Evolutionary conservation across 176 grass and related monocot genomes (phyloP).

Genomic region (Poa annua): DNA sequence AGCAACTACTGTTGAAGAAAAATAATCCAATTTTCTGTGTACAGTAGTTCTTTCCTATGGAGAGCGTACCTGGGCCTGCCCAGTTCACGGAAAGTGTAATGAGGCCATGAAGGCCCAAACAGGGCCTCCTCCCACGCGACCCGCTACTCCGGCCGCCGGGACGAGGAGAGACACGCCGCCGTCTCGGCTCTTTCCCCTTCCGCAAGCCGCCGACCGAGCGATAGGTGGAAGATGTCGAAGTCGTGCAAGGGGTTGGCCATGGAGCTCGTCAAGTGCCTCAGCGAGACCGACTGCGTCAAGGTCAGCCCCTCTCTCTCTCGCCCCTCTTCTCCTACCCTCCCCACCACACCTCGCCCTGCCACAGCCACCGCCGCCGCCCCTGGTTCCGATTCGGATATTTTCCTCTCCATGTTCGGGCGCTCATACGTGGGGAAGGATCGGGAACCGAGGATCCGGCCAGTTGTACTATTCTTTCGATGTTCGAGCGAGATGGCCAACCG

Average conservation of each 20-base stretch:
- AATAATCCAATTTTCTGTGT: too few relatives aligned
- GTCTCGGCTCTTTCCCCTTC: constrained; percentile 14
- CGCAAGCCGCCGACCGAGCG: neutral
- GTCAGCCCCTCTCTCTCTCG: constrained; percentile 21
- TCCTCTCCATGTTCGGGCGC: too few relatives aligned
- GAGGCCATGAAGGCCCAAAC: neutral
- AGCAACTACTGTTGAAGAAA: too few relatives aligned
- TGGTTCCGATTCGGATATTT: neutral
- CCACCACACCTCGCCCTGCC: too few relatives aligned
- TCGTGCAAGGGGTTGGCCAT: constrained; percentile 94
- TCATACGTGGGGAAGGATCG: too few relatives aligned
- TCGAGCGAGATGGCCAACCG: neutral
- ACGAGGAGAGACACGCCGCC: constrained; percentile 11
- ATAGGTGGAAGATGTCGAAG: constrained; percentile 56
- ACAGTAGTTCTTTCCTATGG: too few relatives aligned
- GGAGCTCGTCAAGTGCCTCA: constrained; percentile 99
- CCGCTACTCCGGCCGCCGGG: constrained; percentile 19
- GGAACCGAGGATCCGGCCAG: neutral
- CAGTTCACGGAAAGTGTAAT: neutral
- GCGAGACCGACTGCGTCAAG: constrained; percentile 90
- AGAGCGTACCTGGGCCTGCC: neutral
- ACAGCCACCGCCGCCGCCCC: neutral
- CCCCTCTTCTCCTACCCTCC: neutral
- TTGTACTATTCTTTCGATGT: neutral
- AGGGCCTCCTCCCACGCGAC: neutral